Evolutionary conservation across 2,329 filamentous ascomycete species (phyloP), one percentile per base, ranked within the genome.

Genomic region (Pezicula radicicola): DNA sequence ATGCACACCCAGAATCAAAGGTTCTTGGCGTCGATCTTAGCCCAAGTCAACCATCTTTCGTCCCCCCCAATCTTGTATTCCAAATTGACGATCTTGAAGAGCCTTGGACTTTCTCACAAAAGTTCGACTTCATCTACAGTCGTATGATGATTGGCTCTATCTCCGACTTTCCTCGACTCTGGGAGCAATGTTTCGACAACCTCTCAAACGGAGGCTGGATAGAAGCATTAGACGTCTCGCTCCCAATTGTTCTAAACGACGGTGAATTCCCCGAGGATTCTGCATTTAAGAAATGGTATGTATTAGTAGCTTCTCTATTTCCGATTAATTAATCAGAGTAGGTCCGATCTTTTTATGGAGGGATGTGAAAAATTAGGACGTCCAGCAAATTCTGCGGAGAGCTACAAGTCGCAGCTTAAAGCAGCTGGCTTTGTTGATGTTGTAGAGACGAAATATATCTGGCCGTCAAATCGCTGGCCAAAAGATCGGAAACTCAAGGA

Each of bases 121-220:
- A 78, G 48, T 83, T 84, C 51, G 80, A 84, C 62, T 81, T 81
- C 54, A 76, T 84, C 47, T 79, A 83, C 60, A 74, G 76, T 15
- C 73, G 81, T 8, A 57, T 59, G 53, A 57, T 59, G 55, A 51
- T 50, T 16, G 55, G 49, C n/a, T 53, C 51, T 3, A 13, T 57
- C 18, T 33, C 44, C 3, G 21, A 57, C 27, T 39, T 42, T 25
- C 54, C 54, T 10, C n/a, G 42, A 15, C 48, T 54, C 19, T 46
- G 56, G 8, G 33, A 51, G 13, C 46, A 45, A 49, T 18, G 44
- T 27, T 55, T 36, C 27, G 46, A 50, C 13, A 21, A 41, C 27
- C 45, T 54, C 2, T 19, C 27, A 16, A 48, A 55, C 3, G 53
- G 53, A 30, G 58, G 53, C 15, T 57, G 51, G 13, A 13, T 58